Conservation (phyloP, 176 grass and related monocot genomes). For the Lolium rigidum region DNA sequence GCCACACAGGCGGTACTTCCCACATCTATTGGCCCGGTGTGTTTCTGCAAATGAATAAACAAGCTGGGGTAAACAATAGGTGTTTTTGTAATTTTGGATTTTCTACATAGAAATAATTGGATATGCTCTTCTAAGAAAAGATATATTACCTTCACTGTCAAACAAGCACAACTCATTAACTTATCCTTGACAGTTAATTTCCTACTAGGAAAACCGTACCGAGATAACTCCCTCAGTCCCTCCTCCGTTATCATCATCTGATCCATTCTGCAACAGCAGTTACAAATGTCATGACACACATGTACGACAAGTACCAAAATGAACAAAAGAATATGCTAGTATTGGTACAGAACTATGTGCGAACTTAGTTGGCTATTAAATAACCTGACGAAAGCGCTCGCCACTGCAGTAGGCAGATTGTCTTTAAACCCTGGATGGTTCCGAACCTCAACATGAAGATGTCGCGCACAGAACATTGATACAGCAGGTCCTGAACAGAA, state of each 20-base stretch:
- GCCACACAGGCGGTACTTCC: conserved; percentile 53
- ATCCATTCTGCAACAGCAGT: conserved; percentile 50
- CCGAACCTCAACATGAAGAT: conserved; percentile 45
- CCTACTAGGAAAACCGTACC: background rate
- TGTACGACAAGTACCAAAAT: background rate
- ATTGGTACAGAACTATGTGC: background rate
- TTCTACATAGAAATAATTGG: conserved; percentile 5
- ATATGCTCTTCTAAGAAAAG: background rate
- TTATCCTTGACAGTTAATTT: background rate
- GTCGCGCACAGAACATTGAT: conserved; percentile 39
- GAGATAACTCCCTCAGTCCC: conserved; percentile 38
- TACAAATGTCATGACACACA: conserved; percentile 18
- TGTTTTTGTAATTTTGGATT: conserved; percentile 5
- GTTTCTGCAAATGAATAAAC: conserved; percentile 26
- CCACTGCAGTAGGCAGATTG: background rate
- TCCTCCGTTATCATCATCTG: conserved; percentile 18
- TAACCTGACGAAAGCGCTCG: conserved; percentile 40
- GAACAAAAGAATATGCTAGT: conserved; percentile 11
- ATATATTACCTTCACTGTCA: conserved; percentile 32
- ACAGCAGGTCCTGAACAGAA: conserved; percentile 44
- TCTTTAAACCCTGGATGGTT: background rate
- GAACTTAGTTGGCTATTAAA: conserved; percentile 22
- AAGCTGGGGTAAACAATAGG: conserved; percentile 25
- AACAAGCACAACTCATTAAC: background rate
- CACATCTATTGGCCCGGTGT: conserved; percentile 21